Conservation (phyloP, 495 filamentous ascomycete genomes). For the Aspergillus conjunctus region DNA sequence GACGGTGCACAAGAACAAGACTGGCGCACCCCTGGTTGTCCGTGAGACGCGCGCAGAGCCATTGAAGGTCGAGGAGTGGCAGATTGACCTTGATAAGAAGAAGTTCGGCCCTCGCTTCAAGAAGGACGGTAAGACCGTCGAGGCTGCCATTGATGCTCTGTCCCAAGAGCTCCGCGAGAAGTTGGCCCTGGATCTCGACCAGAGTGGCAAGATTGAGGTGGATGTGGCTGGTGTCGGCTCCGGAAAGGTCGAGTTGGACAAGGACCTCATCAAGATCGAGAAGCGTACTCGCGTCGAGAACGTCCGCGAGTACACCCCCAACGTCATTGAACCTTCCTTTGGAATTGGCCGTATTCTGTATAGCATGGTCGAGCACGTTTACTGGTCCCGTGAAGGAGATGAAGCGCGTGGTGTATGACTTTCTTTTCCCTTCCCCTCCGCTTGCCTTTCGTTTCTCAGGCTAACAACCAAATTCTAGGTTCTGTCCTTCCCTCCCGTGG, state of each 20-base stretch:
- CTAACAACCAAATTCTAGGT: constrained; percentile 45
- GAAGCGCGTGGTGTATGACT: constrained; percentile 64
- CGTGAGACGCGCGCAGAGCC: constrained; percentile 68
- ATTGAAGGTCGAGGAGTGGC: constrained; percentile 69
- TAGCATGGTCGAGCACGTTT: constrained; percentile 75
- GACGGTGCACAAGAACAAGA: constrained; percentile 77
- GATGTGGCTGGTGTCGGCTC: constrained; percentile 64
- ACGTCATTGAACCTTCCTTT: constrained; percentile 85
- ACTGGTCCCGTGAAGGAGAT: constrained; percentile 69
- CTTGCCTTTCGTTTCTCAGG: constrained; percentile 6
- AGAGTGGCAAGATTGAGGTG: constrained; percentile 66
- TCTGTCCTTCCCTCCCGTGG: constrained; percentile 64
- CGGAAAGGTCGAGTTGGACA: constrained; percentile 69
- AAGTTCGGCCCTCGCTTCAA: constrained; percentile 80
- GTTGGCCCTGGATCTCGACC: constrained; percentile 63
- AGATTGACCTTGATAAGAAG: constrained; percentile 78
- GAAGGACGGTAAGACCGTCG: constrained; percentile 76
- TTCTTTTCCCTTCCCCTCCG: not conserved
- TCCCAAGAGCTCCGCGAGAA: constrained; percentile 72
- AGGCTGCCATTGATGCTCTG: constrained; percentile 66
- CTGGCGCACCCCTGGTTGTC: constrained; percentile 73
- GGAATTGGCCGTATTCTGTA: constrained; percentile 82
- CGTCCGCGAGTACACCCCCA: constrained; percentile 75
- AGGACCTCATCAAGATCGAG: constrained; percentile 71
- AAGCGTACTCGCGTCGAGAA: constrained; percentile 69